Conservation (phyloP, 2,329 filamentous ascomycete genomes). For the Alternaria viburni region DNA sequence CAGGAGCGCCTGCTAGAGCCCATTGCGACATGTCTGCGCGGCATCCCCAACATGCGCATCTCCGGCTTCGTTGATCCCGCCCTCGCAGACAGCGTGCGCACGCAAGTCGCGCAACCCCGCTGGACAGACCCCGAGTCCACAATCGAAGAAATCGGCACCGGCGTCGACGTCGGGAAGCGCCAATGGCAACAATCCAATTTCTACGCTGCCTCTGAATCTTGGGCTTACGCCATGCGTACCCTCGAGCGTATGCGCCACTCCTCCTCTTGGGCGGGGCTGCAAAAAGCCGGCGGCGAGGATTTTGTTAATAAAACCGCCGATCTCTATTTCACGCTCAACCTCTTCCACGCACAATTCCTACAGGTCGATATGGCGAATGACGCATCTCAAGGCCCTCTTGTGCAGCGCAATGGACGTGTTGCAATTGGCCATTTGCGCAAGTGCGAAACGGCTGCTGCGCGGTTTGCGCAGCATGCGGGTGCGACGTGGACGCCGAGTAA, state of each 20-base stretch:
- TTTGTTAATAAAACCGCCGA: conserved; percentile 34
- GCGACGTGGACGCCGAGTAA: conserved; percentile 34
- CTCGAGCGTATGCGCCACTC: conserved; percentile 38
- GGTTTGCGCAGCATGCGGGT: conserved; percentile 30
- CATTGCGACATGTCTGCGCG: conserved; percentile 26
- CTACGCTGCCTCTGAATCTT: conserved; percentile 26
- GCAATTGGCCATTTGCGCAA: conserved; percentile 25
- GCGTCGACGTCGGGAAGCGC: conserved; percentile 35
- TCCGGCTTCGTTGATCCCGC: conserved; percentile 21
- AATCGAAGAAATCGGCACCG: conserved; percentile 31
- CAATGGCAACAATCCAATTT: conserved; percentile 35
- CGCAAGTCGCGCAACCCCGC: conserved; percentile 26
- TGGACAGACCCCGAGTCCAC: conserved; percentile 33
- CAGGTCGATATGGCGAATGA: conserved; percentile 31
- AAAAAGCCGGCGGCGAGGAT: conserved; percentile 25
- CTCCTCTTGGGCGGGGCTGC: conserved; percentile 30
- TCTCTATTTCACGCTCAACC: conserved; percentile 33
- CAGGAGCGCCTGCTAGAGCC: conserved; percentile 28
- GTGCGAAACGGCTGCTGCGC: conserved; percentile 29
- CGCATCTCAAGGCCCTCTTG: neutral
- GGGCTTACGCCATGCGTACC: conserved; percentile 31
- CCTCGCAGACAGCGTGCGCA: conserved; percentile 17
- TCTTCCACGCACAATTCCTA: conserved; percentile 30
- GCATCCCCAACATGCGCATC: conserved; percentile 25
- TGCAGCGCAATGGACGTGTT: conserved; percentile 21